Percentiles rank a stretch among this genome's conserved stretches.
Evolutionary conservation across 2,329 filamentous ascomycete genomes (phyloP).

Genomic region (Fonsecaea monophora): DNA sequence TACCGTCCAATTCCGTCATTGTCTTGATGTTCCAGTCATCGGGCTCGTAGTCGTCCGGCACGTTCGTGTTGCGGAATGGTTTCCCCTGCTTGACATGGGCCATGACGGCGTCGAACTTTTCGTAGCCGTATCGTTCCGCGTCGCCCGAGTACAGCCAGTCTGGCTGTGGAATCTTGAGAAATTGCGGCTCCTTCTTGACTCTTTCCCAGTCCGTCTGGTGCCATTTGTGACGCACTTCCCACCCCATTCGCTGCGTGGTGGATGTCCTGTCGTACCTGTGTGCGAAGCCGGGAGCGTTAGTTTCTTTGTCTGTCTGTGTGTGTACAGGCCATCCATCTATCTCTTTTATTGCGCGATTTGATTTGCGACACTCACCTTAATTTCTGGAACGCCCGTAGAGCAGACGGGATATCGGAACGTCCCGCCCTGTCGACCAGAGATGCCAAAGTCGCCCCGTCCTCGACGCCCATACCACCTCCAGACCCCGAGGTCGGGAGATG

Average conservation of each 20-base stretch:
- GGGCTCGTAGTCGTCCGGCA: slow-evolving; percentile 52
- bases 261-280: slow-evolving; percentile 46
- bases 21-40: slow-evolving; percentile 53
- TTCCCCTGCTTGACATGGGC: slow-evolving; percentile 52
- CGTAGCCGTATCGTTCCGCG: slow-evolving; percentile 55
- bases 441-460: slow-evolving; percentile 40
- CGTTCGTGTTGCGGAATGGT: slow-evolving; percentile 55
- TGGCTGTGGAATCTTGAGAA: slow-evolving; percentile 56
- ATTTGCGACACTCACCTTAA: slow-evolving; percentile 7
- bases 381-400: slow-evolving; percentile 10
- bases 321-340: no score
- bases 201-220: slow-evolving; percentile 60
- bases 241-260: slow-evolving; percentile 58
- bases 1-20: slow-evolving; percentile 35
- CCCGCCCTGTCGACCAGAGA: slow-evolving; percentile 9
- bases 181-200: slow-evolving; percentile 50
- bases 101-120: slow-evolving; percentile 46
- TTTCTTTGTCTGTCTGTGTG: no score
- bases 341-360: no score
- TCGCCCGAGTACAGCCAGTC: slow-evolving; percentile 59
- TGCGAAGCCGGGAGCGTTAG: slow-evolving; percentile 49
- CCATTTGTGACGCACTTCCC: slow-evolving; percentile 46
- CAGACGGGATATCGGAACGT: slow-evolving; percentile 9
- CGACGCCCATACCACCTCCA: slow-evolving; percentile 30
- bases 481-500: slow-evolving; percentile 18